phyloP scores from a whole-genome alignment of 768 basidiomycete species.

The Suillus alpinus region DNA sequence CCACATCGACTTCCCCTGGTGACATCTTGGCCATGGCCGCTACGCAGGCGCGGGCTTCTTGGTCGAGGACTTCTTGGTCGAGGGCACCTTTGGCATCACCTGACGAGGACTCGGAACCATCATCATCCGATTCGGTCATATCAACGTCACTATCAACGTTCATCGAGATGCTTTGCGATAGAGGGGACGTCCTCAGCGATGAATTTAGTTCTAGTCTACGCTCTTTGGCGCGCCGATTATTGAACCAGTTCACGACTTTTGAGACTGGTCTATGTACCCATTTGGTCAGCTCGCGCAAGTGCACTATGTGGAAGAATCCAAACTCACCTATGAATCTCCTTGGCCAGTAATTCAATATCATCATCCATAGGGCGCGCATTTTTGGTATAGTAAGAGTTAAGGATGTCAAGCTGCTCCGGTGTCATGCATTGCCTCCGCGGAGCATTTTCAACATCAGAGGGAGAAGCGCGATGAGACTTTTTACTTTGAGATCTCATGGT shows the following conservation, averaged over 20 bases:
- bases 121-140: not conserved
- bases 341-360: not conserved
- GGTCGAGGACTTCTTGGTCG: not conserved
- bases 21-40: not conserved
- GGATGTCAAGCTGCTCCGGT: not conserved
- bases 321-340: not conserved
- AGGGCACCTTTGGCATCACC: not conserved
- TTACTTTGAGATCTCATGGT: not conserved
- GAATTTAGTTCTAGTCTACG: not conserved
- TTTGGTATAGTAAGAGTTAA: not conserved
- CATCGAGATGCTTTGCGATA: not conserved
- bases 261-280: not conserved
- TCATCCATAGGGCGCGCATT: not conserved
- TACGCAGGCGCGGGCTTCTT: not conserved
- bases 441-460: not conserved
- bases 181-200: not conserved
- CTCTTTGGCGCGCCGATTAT: constrained; percentile 2
- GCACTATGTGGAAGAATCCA: not conserved
- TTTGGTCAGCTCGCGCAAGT: not conserved
- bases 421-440: constrained; percentile 1
- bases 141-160: not conserved
- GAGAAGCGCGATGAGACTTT: not conserved
- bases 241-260: constrained; percentile 1
- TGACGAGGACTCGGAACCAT: not conserved
- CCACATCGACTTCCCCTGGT: not conserved